Evolutionary conservation across 2,329 filamentous ascomycete genomes (phyloP).

Genomic region (Rhytidhysteron rufulum): DNA sequence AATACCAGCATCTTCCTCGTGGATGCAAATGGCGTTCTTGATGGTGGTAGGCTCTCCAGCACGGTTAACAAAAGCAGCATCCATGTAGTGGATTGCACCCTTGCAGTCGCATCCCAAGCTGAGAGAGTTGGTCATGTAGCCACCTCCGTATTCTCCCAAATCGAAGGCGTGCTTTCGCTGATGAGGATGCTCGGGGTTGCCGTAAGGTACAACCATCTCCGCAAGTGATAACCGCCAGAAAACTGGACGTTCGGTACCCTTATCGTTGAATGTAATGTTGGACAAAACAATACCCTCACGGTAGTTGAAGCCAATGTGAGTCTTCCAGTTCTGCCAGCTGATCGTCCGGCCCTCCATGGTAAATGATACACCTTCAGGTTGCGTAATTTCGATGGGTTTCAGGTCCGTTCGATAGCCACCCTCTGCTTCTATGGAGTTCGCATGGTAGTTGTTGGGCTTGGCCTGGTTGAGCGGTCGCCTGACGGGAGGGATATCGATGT

Average conservation of each 20-base stretch:
- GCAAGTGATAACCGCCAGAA: conserved; percentile 88
- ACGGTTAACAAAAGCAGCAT: conserved; percentile 77
- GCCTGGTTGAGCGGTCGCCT: conserved; percentile 71
- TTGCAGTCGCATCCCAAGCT: conserved; percentile 81
- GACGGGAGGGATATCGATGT: conserved; percentile 77
- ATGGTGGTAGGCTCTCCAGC: conserved; percentile 73
- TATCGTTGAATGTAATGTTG: conserved; percentile 87
- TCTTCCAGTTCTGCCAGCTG: conserved; percentile 89
- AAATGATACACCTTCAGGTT: conserved; percentile 87
- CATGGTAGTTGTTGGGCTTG: conserved; percentile 74
- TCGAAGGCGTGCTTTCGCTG: conserved; percentile 81
- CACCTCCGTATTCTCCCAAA: conserved; percentile 74
- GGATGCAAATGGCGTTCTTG: conserved; percentile 93
- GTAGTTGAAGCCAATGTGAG: conserved; percentile 94
- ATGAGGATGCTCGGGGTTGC: conserved; percentile 75
- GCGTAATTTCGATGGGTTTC: conserved; percentile 83
- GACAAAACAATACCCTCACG: conserved; percentile 86
- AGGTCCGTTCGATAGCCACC: conserved; percentile 75
- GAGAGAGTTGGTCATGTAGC: conserved; percentile 79
- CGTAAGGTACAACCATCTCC: conserved; percentile 92
- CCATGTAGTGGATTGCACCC: conserved; percentile 86
- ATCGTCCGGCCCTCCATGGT: conserved; percentile 68
- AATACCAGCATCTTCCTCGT: conserved; percentile 89
- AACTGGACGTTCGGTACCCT: conserved; percentile 67
- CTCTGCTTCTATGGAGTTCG: conserved; percentile 65